Evolutionary conservation across 345 rosid species (phyloP), one percentile per base, ranked within the genome.

Genomic region (Euphorbia pulcherrima): DNA sequence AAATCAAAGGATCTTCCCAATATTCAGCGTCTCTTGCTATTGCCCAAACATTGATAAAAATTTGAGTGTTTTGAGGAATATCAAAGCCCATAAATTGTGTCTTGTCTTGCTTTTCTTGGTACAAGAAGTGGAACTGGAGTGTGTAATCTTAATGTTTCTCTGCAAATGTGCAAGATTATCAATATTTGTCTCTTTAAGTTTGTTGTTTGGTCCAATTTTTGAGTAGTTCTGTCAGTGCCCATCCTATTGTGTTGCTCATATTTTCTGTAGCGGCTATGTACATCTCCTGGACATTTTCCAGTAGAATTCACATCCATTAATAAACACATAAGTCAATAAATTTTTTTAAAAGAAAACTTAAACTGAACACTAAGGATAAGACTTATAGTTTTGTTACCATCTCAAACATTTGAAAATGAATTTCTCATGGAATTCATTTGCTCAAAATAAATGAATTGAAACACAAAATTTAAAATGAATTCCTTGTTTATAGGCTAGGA

Each of bases 211-310:
- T 53, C 88, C 91, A 3, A 86, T 59, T 9, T 81, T 77, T n/a
- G 12, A 90, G 65, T 48, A 90, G 87, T 71, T 90, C 92, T 0
- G 90, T 74, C 69, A 88, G 1, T 46, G 92, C 90, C 92, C 97
- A 88, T 65, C 88, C 97, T 11, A 79, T 67, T 8, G 86, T 85
- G 73, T 83, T 76, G 40, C 88, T 79, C 39, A 84, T 85, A 37
- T 90, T 90, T 54, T 83, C 93, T 54, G 86, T 47, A 18, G 88
- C 88, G 8, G 87, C 90, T 52, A 83, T 0, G 69, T 88, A 83
- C 63, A 90, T 70, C 74, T 90, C 94, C 91, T 89, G 79, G 23
- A 54, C 28, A 44, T 44, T 13, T 44, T 3, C 1, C 12, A 11
- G 13, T 44, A 2, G 13, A 44, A 44, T 2, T 44, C 4, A 33